Conservation (phyloP, 768 basidiomycete species). For the Phylloporus sp. region DNA sequence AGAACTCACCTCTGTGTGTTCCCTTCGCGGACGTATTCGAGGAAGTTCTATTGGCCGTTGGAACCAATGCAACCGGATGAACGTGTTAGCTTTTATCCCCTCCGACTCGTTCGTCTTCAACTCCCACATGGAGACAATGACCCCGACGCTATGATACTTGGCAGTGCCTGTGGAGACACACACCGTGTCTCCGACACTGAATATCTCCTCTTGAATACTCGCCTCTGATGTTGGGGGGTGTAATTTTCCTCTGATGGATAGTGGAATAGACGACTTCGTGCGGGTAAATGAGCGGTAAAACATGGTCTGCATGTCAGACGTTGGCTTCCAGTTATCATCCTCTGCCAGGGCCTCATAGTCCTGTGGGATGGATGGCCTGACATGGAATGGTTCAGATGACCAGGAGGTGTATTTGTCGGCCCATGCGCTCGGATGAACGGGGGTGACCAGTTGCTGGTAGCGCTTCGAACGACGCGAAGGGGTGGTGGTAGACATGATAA, state of each 20-base stretch:
- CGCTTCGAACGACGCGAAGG: constrained; percentile 38
- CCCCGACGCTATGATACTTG: constrained; percentile 57
- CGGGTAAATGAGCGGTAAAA: constrained; percentile 32
- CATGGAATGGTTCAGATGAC: constrained; percentile 23
- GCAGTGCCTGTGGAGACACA: constrained; percentile 47
- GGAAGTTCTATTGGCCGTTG: constrained; percentile 63
- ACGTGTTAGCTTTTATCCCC: constrained; percentile 39
- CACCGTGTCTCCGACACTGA: constrained; percentile 63
- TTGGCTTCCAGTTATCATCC: constrained; percentile 23
- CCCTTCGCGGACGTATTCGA: constrained; percentile 53
- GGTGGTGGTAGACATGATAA: constrained; percentile 22
- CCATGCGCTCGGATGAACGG: constrained; percentile 24
- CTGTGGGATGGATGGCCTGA: constrained; percentile 20
- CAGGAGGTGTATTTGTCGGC: constrained; percentile 27
- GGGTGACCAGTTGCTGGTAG: constrained; percentile 31
- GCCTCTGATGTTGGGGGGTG: constrained; percentile 7
- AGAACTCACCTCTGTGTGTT: constrained; percentile 54
- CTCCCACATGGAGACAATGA: constrained; percentile 72
- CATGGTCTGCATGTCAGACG: constrained; percentile 17
- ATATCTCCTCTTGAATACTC: constrained; percentile 33
- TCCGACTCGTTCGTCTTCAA: constrained; percentile 28
- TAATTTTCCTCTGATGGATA: constrained; percentile 15
- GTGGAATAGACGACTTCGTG: constrained; percentile 8
- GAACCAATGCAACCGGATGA: constrained; percentile 74
- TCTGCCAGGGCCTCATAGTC: constrained; percentile 27